Conservation (phyloP, 2,329 filamentous ascomycete genomes). For the Ophiocordyceps camponoti-leonardi region DNA sequence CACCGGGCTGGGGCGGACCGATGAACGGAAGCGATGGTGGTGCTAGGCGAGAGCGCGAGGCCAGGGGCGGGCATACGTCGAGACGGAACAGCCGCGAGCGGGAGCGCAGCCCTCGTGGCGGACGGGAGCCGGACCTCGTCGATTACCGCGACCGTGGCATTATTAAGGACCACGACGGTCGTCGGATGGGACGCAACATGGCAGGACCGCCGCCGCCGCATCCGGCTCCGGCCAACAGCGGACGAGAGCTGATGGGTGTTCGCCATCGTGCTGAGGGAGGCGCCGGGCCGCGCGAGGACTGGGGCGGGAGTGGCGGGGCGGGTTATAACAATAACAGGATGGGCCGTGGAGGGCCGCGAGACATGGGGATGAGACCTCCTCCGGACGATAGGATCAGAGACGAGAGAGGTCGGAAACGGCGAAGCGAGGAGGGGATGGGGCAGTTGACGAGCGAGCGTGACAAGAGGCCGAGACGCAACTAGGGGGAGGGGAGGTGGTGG, state of each 20-base stretch:
- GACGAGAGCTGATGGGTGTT: constrained; percentile 13
- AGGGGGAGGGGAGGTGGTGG: background rate
- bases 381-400: constrained; percentile 16
- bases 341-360: constrained; percentile 17
- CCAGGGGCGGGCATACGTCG: constrained; percentile 19
- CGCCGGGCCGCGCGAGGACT: constrained; percentile 3
- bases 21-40: constrained; percentile 14
- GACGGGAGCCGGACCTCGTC: constrained; percentile 28
- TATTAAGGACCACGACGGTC: constrained; percentile 15
- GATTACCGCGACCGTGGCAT: constrained; percentile 25
- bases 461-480: constrained; percentile 31
- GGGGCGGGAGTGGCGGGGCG: constrained; percentile 8
- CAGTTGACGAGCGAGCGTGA: constrained; percentile 26
- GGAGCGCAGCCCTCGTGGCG: constrained; percentile 23
- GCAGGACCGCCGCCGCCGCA: constrained; percentile 15
- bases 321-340: constrained; percentile 12
- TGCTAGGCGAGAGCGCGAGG: constrained; percentile 18
- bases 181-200: constrained; percentile 13
- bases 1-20: constrained; percentile 11
- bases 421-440: constrained; percentile 30
- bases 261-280: constrained; percentile 14
- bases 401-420: constrained; percentile 19
- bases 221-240: constrained; percentile 10
- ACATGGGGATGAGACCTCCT: constrained; percentile 12
- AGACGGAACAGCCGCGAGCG: constrained; percentile 33